Evolutionary conservation across 208 protist species (phyloP).

Genomic region (Baffinella frigidus): DNA sequence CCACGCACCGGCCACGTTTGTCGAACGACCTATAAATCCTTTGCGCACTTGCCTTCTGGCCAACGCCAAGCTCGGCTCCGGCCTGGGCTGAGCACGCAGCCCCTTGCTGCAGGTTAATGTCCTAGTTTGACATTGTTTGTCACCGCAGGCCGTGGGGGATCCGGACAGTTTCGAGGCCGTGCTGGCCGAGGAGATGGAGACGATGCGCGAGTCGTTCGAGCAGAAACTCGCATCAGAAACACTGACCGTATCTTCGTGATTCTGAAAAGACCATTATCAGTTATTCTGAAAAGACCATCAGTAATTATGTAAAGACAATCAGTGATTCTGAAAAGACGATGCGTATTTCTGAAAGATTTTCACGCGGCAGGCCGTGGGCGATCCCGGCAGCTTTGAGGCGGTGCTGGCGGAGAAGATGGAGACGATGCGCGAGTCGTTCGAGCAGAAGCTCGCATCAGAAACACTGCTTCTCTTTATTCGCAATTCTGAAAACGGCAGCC

Average conservation of each 20-base stretch:
- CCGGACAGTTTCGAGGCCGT: conserved; percentile 30
- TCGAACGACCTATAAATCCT: too few relatives aligned
- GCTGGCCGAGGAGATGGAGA: conserved; percentile 18
- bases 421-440: conserved; percentile 22
- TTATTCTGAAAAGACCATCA: too few relatives aligned
- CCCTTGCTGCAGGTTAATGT: too few relatives aligned
- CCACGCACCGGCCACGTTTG: too few relatives aligned
- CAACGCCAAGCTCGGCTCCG: neutral
- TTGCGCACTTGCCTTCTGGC: neutral
- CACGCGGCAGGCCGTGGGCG: neutral
- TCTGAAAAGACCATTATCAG: too few relatives aligned
- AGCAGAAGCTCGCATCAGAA: conserved; percentile 57
- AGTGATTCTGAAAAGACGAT: too few relatives aligned
- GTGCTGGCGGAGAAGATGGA: conserved; percentile 31
- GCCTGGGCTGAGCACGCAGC: neutral
- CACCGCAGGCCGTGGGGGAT: neutral
- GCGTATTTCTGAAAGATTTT: too few relatives aligned
- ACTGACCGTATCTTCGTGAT: too few relatives aligned
- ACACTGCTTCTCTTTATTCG: too few relatives aligned
- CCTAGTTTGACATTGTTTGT: neutral
- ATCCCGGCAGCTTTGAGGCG: conserved; percentile 3
- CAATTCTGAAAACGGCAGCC: too few relatives aligned
- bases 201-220: conserved; percentile 34
- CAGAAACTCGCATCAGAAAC: conserved; percentile 46
- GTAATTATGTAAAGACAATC: too few relatives aligned